Conservation (phyloP, 1,284 basidiomycete species). For the Apiotrichum montevideense region DNA sequence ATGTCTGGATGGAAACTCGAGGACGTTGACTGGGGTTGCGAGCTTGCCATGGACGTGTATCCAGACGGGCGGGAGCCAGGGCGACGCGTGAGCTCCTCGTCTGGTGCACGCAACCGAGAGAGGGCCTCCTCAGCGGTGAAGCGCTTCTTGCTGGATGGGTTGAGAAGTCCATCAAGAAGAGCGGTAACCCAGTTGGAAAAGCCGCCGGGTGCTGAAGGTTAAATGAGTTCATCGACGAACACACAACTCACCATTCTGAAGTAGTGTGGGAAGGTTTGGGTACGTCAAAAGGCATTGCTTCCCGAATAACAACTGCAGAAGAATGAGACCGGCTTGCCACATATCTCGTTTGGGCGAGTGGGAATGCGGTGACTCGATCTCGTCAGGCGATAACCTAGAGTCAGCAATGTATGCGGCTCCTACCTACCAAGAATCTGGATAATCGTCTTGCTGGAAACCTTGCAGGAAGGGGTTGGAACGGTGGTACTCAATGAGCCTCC, state of each 20-base stretch:
- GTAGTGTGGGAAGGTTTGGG: conserved; percentile 29
- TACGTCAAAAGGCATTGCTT: conserved; percentile 31
- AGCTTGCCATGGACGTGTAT: background rate
- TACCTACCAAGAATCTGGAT: conserved; percentile 40
- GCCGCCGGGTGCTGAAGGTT: conserved; percentile 17
- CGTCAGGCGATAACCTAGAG: conserved; percentile 41
- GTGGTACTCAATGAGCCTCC: conserved; percentile 42
- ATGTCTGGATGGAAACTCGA: conserved; percentile 14
- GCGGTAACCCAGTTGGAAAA: conserved; percentile 29
- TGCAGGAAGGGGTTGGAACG: conserved; percentile 45
- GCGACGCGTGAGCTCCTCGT: conserved; percentile 24
- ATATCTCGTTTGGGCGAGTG: conserved; percentile 43
- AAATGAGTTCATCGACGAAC: no score
- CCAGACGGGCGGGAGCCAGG: conserved; percentile 2
- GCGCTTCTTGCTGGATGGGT: conserved; percentile 36
- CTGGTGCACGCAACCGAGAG: conserved; percentile 20
- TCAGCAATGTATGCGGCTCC: background rate
- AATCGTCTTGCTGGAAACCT: conserved; percentile 21
- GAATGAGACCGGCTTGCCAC: conserved; percentile 43
- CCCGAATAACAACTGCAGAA: conserved; percentile 43
- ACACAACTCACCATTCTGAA: conserved; percentile 32
- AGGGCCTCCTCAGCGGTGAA: conserved; percentile 41
- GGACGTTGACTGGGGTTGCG: background rate
- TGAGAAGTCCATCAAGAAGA: conserved; percentile 33
- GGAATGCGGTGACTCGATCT: conserved; percentile 41